Evolutionary conservation across 73 alveolate genomes (phyloP), one percentile per base, ranked within the genome.

Genomic region (Paramecium tetraurelia): DNA sequence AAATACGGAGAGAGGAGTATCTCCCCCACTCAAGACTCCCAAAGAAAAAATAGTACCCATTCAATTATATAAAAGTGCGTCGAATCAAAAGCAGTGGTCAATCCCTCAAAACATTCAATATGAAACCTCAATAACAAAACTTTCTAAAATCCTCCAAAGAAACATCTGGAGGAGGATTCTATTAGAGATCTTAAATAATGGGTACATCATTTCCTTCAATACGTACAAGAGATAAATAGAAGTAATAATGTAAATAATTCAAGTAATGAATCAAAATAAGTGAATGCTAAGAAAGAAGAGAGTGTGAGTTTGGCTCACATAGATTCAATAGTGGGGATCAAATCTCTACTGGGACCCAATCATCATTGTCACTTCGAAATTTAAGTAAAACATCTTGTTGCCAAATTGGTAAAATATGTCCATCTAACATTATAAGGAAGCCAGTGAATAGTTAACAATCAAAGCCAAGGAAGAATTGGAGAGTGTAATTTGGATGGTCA

Each of bases 81-180:
- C 40, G 68, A 36, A 40, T 72, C 14, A 72, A 72, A 36, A 72
- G 63, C 10, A 8, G 63, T 36, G 59, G 86, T 10, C 27, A 63
- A 63, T 63, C 84, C 8, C 84, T 33, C 0, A 72, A 38, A 72
- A 4, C 57, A 36, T 72, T 72, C 27, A 36, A 33, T 16, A 9
- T 72, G 59, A 72, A 72, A 72, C 59, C 59, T 35, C 29, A 72
- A 29, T 43, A 12, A 9, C 33, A 72, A 33, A 72, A 72, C 35
- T 72, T 72, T 43, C 29, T 72, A 9, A 72, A 72, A 72, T 4
- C 57, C n/a, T 35, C 86, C 33, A 11, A 72, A 40, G 86, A 33
- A 36, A 72, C 86, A 9, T 72, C 40, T 4, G 86, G 86, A 29
- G 86, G 86, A 72, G 86, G 86, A 31, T 72, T 72, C 86, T 72